Conservation (phyloP, 2,329 filamentous ascomycete species). For the Colletotrichum navitas region DNA sequence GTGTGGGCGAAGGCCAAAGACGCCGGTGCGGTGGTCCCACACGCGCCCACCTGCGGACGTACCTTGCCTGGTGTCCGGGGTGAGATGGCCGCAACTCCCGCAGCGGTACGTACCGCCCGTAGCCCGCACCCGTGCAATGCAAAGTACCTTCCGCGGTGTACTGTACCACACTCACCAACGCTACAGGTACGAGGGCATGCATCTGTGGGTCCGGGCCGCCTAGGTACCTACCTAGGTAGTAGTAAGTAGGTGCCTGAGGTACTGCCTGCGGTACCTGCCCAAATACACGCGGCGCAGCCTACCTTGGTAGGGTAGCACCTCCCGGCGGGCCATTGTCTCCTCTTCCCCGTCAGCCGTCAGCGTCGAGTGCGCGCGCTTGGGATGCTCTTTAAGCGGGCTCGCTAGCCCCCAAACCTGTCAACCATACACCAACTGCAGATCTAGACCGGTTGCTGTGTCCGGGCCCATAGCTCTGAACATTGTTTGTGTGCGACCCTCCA, state of each 20-base stretch:
- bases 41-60: neutral
- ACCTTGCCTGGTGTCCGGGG: neutral
- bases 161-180: too few species aligned
- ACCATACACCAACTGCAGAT: conserved; percentile 16
- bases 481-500: conserved; percentile 24
- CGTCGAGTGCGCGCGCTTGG: conserved; percentile 24
- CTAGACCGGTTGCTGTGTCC: conserved; percentile 4
- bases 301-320: neutral
- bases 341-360: conserved; percentile 8
- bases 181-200: too few species aligned
- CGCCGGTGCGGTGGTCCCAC: neutral
- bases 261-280: neutral
- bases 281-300: neutral
- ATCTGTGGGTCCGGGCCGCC: too few species aligned
- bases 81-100: neutral
- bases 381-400: conserved; percentile 26
- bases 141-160: neutral
- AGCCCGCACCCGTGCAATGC: neutral
- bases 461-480: conserved; percentile 9
- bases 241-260: neutral
- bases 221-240: too few species aligned
- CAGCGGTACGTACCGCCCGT: conserved; percentile 6
- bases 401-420: conserved; percentile 39
- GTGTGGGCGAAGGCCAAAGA: neutral
- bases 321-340: neutral